Evolutionary conservation across 2,329 filamentous ascomycete genomes (phyloP).

Genomic region (Periconia digitata): DNA sequence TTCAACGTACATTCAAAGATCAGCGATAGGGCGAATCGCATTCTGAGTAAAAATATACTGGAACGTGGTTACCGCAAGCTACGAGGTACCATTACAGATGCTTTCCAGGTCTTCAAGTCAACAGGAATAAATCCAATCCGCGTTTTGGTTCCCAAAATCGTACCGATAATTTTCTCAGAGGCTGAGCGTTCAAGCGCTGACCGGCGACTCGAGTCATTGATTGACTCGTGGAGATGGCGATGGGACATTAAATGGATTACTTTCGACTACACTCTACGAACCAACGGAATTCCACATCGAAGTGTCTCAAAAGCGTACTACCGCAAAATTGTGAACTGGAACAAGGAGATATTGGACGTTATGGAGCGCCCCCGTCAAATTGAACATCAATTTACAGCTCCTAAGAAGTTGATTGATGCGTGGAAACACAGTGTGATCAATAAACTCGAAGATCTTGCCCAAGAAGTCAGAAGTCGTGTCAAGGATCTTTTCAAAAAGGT

Average conservation of each 20-base stretch:
- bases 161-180: conserved; percentile 1
- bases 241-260: conserved; percentile 7
- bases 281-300: conserved; percentile 5
- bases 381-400: conserved; percentile 1
- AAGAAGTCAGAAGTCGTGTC: not conserved
- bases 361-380: not conserved
- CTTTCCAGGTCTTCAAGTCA: not conserved
- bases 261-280: conserved; percentile 6
- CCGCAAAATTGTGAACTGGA: conserved; percentile 9
- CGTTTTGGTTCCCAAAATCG: not conserved
- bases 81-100: conserved; percentile 2
- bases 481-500: not conserved
- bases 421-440: not conserved
- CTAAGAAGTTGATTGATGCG: not conserved
- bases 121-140: not conserved
- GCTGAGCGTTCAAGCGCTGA: not conserved
- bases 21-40: conserved; percentile 4
- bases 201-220: not conserved
- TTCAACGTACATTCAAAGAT: not conserved
- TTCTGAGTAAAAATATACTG: conserved; percentile 3
- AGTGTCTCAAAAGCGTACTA: conserved; percentile 1
- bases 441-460: not conserved
- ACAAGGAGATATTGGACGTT: conserved; percentile 8
- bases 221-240: not conserved
- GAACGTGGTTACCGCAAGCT: conserved; percentile 5